Percentiles rank a stretch among this genome's conserved stretches.
Conservation (phyloP, 2,329 filamentous ascomycete species). For the Colletotrichum trifolii region DNA sequence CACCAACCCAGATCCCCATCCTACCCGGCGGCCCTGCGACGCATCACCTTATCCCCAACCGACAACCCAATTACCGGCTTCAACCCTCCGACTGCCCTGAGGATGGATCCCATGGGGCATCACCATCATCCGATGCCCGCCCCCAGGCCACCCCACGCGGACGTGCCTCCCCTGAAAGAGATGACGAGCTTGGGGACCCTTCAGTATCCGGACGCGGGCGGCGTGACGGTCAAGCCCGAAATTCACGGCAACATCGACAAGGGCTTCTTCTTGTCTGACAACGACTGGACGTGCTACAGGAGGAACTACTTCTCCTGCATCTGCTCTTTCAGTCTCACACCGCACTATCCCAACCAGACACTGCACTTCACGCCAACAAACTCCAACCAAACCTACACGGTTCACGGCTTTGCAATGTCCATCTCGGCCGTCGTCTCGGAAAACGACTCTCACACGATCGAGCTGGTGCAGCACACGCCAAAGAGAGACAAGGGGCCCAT, state of each 20-base stretch:
- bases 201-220: slow-evolving; percentile 63
- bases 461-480: slow-evolving; percentile 89
- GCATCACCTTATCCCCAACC: slow-evolving; percentile 65
- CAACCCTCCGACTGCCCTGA: slow-evolving; percentile 25
- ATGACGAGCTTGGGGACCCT: slow-evolving; percentile 69
- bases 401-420: slow-evolving; percentile 82
- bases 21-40: slow-evolving; percentile 59
- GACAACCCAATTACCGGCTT: slow-evolving; percentile 53
- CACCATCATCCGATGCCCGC: slow-evolving; percentile 37
- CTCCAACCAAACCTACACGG: slow-evolving; percentile 68
- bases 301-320: slow-evolving; percentile 91
- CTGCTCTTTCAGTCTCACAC: slow-evolving; percentile 79
- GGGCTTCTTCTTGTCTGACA: slow-evolving; percentile 84
- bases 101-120: slow-evolving; percentile 45
- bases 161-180: slow-evolving; percentile 64
- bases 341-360: slow-evolving; percentile 58
- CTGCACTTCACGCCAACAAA: slow-evolving; percentile 63
- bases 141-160: slow-evolving; percentile 50
- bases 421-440: slow-evolving; percentile 87
- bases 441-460: slow-evolving; percentile 79
- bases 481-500: slow-evolving; percentile 91
- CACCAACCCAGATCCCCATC: slow-evolving; percentile 63
- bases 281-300: slow-evolving; percentile 92
- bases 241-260: slow-evolving; percentile 88
- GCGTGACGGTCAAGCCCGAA: slow-evolving; percentile 71